phyloP scores from a whole-genome alignment of 495 filamentous ascomycete genomes.

The Neurospora sp. region DNA sequence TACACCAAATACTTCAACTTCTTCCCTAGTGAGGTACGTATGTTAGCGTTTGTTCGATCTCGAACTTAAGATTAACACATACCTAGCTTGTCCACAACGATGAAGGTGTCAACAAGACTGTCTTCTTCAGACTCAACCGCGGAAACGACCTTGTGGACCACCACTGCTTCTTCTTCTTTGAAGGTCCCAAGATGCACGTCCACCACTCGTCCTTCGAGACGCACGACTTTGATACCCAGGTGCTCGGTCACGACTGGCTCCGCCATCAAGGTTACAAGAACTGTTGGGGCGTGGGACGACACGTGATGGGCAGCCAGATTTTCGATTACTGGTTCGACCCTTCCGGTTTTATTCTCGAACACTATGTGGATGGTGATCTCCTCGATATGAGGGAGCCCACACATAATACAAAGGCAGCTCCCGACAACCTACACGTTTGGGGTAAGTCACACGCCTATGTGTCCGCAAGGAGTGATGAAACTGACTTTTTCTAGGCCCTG shows the following conservation, averaged over 20 bases:
- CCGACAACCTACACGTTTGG: conserved; percentile 41
- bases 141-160: conserved; percentile 56
- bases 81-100: conserved; percentile 37
- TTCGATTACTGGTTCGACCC: conserved; percentile 70
- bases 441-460: conserved; percentile 19
- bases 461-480: neutral
- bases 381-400: conserved; percentile 52
- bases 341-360: conserved; percentile 51
- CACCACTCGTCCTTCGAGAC: conserved; percentile 70
- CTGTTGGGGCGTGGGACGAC: conserved; percentile 65
- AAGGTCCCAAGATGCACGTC: conserved; percentile 44
- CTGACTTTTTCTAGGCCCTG: conserved; percentile 3
- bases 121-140: conserved; percentile 57
- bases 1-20: conserved; percentile 63
- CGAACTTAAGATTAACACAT: neutral
- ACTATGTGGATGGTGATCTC: conserved; percentile 62
- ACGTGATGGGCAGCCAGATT: conserved; percentile 55
- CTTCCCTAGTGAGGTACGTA: conserved; percentile 39
- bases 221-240: conserved; percentile 65
- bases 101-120: conserved; percentile 40
- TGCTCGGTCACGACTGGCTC: conserved; percentile 65
- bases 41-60: neutral
- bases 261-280: conserved; percentile 50
- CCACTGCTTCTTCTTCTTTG: conserved; percentile 61
- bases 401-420: conserved; percentile 28